phyloP scores from a whole-genome alignment of 495 filamentous ascomycete genomes.

The Parathielavia hyrcaniae region DNA sequence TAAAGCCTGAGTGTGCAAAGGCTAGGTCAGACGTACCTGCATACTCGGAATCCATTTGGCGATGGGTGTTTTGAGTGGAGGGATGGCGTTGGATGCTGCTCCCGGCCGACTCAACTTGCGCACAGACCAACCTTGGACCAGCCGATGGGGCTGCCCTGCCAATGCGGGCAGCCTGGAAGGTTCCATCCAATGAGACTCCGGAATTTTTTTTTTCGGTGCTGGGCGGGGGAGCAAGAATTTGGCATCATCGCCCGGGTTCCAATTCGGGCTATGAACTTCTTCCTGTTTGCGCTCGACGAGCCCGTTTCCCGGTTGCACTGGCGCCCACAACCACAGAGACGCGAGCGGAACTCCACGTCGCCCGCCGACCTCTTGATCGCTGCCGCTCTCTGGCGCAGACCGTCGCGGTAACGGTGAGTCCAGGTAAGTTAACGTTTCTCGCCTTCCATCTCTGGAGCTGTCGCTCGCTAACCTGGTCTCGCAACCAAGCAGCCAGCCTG shows the following conservation, averaged over 20 bases:
- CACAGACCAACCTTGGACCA: too few species aligned
- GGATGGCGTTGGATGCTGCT: too few species aligned
- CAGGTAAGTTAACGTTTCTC: too few species aligned
- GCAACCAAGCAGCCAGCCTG: constrained; percentile 22
- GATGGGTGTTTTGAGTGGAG: too few species aligned
- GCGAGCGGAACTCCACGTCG: constrained; percentile 6
- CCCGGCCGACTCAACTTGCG: too few species aligned
- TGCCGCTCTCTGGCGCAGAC: constrained; percentile 4
- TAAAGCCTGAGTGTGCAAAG: too few species aligned
- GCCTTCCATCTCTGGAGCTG: background rate
- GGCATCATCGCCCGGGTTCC: background rate
- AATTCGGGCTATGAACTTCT: background rate
- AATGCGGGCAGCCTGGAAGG: too few species aligned
- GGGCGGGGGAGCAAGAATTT: too few species aligned
- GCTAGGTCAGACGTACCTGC: background rate
- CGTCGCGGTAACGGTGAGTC: background rate
- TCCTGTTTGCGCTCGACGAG: constrained; percentile 12
- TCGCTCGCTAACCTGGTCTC: constrained; percentile 1
- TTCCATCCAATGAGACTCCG: too few species aligned
- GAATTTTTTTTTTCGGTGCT: background rate
- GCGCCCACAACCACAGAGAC: constrained; percentile 8
- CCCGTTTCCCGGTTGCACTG: constrained; percentile 18
- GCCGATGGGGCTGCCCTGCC: too few species aligned
- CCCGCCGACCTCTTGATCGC: background rate
- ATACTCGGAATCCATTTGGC: too few species aligned